Base-by-base conservation (phyloP, 139 green algal species). In the Desmodesmus armatus region DNA sequence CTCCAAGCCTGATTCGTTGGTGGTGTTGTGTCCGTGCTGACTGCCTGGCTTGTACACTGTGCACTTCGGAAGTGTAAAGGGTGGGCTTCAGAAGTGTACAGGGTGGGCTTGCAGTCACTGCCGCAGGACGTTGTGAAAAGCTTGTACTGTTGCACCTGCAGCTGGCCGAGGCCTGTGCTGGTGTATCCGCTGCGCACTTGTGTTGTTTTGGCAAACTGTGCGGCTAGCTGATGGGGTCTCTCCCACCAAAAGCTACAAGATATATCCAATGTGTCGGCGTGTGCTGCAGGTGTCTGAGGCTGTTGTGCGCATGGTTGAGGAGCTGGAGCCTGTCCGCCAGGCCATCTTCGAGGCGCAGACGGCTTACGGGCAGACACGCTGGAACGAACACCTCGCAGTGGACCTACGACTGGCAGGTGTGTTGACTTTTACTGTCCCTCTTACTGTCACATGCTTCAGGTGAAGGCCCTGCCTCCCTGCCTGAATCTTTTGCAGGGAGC, bases 371-470 rank as follows among this genome's bases (percentile, higher is more conserved):
- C 74, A 95, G 49, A 83, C 37, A 44, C 49, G 71, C 21, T 94
- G 90, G 90, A 94, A 93, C 62, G 88, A 90, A 0, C 44, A 87
- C 15, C 89, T 96, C 53, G 40, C 80, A 40, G 83, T 96, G 47
- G 93, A 96, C 83, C 85, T 94, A 60, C 85, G 93, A 37, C 80
- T 94, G 15, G 91, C 92, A 75, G 91, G 91, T 91, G 69, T 6
- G 70, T n/a, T n/a, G n/a, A n/a, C n/a, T n/a, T 19, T 19, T 65
- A 65, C 21, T 76, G n/a, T 23, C 67, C 25, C 29, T 29, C 67
- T n/a, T n/a, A n/a, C n/a, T n/a, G n/a, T n/a, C n/a, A n/a, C n/a
- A n/a, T n/a, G n/a, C n/a, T n/a, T n/a, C n/a, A n/a, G n/a, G n/a
- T n/a, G n/a, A n/a, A n/a, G n/a, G n/a, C n/a, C n/a, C n/a, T n/a